Evolutionary conservation across 2,329 filamentous ascomycete genomes (phyloP).

Genomic region (Colletotrichum scovillei): DNA sequence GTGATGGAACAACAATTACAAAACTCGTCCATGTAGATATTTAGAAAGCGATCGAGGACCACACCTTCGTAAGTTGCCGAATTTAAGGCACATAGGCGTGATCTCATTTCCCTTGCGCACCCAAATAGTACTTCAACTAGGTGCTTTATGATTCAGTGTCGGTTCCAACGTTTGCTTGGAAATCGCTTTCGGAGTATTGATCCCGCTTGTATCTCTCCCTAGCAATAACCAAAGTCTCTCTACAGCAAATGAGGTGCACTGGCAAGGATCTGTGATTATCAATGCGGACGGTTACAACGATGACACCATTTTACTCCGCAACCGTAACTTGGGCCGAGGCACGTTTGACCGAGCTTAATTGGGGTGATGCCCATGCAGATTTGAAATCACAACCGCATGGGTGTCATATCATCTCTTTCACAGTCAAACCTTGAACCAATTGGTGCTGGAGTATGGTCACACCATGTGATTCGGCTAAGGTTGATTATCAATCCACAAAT

Average conservation of each 20-base stretch:
- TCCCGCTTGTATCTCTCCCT: no score
- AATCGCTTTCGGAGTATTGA: no score
- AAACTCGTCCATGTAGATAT: conserved; percentile 55
- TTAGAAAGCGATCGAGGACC: no score
- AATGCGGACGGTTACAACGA: not conserved
- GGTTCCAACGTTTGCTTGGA: no score
- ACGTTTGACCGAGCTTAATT: not conserved
- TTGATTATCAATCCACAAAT: conserved; percentile 41
- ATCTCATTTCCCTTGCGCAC: no score
- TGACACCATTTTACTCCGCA: not conserved
- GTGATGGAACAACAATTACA: conserved; percentile 76
- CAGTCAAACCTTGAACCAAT: not conserved
- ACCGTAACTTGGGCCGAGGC: not conserved
- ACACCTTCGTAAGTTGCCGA: no score
- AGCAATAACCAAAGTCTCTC: no score
- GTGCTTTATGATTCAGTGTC: no score
- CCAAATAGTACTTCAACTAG: no score
- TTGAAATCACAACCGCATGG: conserved; percentile 1
- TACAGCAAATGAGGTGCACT: not conserved
- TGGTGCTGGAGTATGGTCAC: not conserved
- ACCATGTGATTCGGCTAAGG: conserved; percentile 1
- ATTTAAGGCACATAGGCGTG: no score
- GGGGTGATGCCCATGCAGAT: not conserved
- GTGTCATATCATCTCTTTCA: not conserved
- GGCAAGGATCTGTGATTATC: not conserved